Percentiles rank a stretch among this genome's conserved stretches.
Conservation (phyloP, 768 basidiomycete species). For the Boletus huronensis region DNA sequence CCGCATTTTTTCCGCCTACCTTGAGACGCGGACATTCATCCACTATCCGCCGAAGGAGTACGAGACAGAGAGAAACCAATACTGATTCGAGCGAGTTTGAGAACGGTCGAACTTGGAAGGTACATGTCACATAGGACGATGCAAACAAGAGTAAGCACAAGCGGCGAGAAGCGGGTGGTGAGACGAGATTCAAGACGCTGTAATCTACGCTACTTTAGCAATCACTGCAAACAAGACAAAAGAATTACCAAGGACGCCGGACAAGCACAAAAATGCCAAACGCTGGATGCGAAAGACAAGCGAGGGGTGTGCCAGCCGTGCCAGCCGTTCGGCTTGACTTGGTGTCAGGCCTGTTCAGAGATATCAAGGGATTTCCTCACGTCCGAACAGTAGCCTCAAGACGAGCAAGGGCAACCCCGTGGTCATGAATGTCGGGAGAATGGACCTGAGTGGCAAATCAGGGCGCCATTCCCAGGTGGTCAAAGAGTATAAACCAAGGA, state of each 20-base stretch:
- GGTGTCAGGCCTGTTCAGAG: conserved; percentile 2
- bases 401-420: conserved; percentile 33
- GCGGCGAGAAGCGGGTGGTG: conserved; percentile 15
- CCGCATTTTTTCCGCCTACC: neutral
- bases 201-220: conserved; percentile 21
- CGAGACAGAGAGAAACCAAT: conserved; percentile 30
- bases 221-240: neutral
- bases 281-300: conserved; percentile 32
- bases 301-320: conserved; percentile 3
- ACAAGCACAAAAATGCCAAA: conserved; percentile 29
- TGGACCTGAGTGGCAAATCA: conserved; percentile 34
- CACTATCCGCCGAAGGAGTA: conserved; percentile 21
- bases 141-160: conserved; percentile 29
- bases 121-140: conserved; percentile 36
- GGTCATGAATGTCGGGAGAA: conserved; percentile 31
- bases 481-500: conserved; percentile 27
- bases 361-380: conserved; percentile 20
- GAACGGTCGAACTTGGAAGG: conserved; percentile 40
- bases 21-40: neutral
- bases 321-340: conserved; percentile 10
- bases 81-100: conserved; percentile 38
- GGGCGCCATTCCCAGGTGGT: conserved; percentile 39
- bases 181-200: conserved; percentile 22
- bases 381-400: conserved; percentile 12
- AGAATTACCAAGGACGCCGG: conserved; percentile 33